Evolutionary conservation across 2,329 filamentous ascomycete genomes (phyloP), one percentile per base, ranked within the genome.

Genomic region (Monosporascus sp.): DNA sequence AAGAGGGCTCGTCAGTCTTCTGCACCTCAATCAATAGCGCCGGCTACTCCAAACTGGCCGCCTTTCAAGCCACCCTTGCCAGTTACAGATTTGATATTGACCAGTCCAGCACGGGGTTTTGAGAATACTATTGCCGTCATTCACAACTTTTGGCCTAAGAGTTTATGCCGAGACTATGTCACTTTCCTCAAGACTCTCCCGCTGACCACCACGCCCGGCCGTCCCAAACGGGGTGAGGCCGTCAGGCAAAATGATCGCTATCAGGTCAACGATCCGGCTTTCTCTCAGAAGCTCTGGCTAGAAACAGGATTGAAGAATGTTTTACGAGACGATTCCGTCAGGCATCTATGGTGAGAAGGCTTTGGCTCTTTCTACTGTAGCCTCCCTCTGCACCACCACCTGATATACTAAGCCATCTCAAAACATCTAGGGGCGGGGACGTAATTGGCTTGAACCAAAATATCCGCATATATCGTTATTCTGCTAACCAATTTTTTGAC

Each of bases 201-300:
- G 0, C 73, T 96, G 46, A 80, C 80, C 45, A 95, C 90, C 1
- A 96, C 90, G 0, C 90, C 90, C 0, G 84, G 84, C 0, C 85
- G 84, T 56, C 90, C 90, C 1, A 93, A 89, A 68, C 85, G 84
- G 56, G 90, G 89, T 48, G 86, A 94, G 52, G 91, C 91, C 1
- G 80, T 90, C 7, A 80, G 93, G 37, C 88, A 96, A 47, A 97
- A 97, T 68, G 93, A 97, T 68, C 84, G 93, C 11, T 96, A 88
- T 63, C 90, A 96, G 71, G 75, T 96, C 20, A 76, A 91, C 27
- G 92, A 97, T 72, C 71, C 81, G 27, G 70, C 59, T 0, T 96
- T 97, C 69, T 89, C 92, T 0, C 78, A 84, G 62, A 76, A 80
- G 52, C 70, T 97, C 16, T 97, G 92, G 91, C 78, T 79, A 45